Evolutionary conservation across 768 basidiomycete species (phyloP).

Genomic region (Amanita jacksonii): DNA sequence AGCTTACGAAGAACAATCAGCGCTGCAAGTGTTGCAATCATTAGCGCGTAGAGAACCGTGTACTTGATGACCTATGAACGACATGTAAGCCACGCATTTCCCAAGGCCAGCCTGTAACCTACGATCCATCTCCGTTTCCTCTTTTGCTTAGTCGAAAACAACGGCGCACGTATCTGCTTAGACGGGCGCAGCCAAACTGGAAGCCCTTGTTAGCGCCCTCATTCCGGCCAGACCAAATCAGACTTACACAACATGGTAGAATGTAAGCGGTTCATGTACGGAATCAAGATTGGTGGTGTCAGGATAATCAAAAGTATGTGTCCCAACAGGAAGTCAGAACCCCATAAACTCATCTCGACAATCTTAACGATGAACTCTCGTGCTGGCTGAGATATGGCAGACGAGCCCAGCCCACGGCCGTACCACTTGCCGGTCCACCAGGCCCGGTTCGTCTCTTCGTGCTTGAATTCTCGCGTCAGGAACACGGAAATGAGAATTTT

Average conservation of each 20-base stretch:
- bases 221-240: not conserved
- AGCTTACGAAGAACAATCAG: slow-evolving; percentile 76
- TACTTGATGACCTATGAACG: slow-evolving; percentile 65
- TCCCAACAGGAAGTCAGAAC: slow-evolving; percentile 84
- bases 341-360: slow-evolving; percentile 95
- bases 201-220: not conserved
- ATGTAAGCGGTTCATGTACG: slow-evolving; percentile 82
- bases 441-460: slow-evolving; percentile 95
- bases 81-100: slow-evolving; percentile 3
- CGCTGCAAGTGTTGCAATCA: slow-evolving; percentile 71
- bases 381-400: slow-evolving; percentile 90
- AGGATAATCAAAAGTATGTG: slow-evolving; percentile 83
- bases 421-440: slow-evolving; percentile 99
- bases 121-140: slow-evolving; percentile 88
- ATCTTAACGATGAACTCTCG: slow-evolving; percentile 98
- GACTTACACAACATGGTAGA: slow-evolving; percentile 84
- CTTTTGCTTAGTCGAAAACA: slow-evolving; percentile 93
- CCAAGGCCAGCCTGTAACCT: slow-evolving; percentile 17
- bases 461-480: slow-evolving; percentile 95
- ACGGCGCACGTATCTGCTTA: slow-evolving; percentile 86
- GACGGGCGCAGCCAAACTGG: slow-evolving; percentile 92
- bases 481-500: slow-evolving; percentile 92
- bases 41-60: slow-evolving; percentile 68
- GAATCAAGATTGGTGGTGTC: slow-evolving; percentile 77
- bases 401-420: slow-evolving; percentile 83